phyloP scores from a whole-genome alignment of 2,329 filamentous ascomycete genomes.

The Sporothrix pseudoabietina region DNA sequence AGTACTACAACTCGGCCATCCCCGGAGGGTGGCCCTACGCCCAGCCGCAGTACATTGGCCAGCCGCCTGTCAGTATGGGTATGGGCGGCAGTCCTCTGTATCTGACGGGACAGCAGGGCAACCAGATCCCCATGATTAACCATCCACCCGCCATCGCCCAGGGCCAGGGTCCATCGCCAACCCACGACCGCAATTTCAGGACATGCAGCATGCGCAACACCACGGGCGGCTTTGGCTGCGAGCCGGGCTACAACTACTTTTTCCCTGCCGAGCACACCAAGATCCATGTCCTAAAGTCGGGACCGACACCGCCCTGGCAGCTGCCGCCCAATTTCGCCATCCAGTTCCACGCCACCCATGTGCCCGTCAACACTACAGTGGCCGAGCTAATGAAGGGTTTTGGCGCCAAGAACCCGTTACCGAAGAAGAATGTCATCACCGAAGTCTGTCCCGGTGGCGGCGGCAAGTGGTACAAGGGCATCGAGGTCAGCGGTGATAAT shows the following conservation, averaged over 20 bases:
- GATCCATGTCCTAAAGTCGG: conserved; percentile 59
- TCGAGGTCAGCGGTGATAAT: conserved; percentile 55
- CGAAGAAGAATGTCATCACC: conserved; percentile 59
- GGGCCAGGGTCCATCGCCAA: conserved; percentile 47
- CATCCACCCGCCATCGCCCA: conserved; percentile 28
- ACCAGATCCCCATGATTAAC: conserved; percentile 35
- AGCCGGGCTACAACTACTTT: conserved; percentile 66
- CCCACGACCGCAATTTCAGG: conserved; percentile 50
- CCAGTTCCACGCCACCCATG: conserved; percentile 53
- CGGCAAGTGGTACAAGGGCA: conserved; percentile 62
- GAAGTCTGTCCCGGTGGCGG: conserved; percentile 59
- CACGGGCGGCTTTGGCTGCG: conserved; percentile 59
- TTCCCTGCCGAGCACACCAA: conserved; percentile 61
- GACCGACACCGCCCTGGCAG: conserved; percentile 55
- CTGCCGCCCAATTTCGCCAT: conserved; percentile 47
- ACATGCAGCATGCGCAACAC: conserved; percentile 59
- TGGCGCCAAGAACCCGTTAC: conserved; percentile 54
- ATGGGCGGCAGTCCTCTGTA: conserved; percentile 10
- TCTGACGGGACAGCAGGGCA: conserved; percentile 30
- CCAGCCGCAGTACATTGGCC: not conserved
- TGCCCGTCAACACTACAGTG: conserved; percentile 56
- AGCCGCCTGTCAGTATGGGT: not conserved
- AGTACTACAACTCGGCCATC: not conserved
- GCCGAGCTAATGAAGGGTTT: conserved; percentile 61
- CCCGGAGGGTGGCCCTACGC: not conserved